A percentile compares a stretch with the other conserved stretches of the same genome.
Conservation (phyloP, 129 eudicot genomes). For the Oenanthe sinensis region DNA sequence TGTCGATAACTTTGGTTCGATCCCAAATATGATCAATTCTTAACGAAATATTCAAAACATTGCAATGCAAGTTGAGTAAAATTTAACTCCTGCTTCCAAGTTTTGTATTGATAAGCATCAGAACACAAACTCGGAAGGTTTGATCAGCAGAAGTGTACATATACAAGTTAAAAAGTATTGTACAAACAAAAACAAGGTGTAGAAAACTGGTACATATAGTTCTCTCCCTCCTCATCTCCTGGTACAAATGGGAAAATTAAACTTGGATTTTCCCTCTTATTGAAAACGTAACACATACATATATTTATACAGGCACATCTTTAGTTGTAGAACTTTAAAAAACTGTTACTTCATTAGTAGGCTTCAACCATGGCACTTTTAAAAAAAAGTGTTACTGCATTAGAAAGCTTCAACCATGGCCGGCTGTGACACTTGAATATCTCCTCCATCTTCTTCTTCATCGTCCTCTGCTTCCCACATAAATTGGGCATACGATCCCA, state of each 20-base stretch:
- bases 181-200: not conserved
- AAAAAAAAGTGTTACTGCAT: not conserved
- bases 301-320: not conserved
- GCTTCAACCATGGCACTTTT: constrained; percentile 33
- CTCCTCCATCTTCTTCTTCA: constrained; percentile 23
- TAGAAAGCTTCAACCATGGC: constrained; percentile 43
- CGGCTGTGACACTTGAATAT: constrained; percentile 18
- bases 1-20: no score
- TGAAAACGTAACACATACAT: not conserved
- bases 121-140: not conserved
- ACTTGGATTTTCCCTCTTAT: not conserved
- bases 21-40: no score
- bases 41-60: no score
- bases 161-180: not conserved
- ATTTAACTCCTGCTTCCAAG: no score
- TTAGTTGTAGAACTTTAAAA: not conserved
- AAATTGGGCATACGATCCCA: constrained; percentile 74
- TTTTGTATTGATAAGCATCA: not conserved
- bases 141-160: not conserved
- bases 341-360: constrained; percentile 19
- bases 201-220: not conserved
- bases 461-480: constrained; percentile 76
- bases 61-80: no score
- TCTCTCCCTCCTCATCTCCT: constrained; percentile 1
- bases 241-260: not conserved